Conservation (phyloP, 2,329 filamentous ascomycete genomes). For the Teratosphaeria zuluensis region DNA sequence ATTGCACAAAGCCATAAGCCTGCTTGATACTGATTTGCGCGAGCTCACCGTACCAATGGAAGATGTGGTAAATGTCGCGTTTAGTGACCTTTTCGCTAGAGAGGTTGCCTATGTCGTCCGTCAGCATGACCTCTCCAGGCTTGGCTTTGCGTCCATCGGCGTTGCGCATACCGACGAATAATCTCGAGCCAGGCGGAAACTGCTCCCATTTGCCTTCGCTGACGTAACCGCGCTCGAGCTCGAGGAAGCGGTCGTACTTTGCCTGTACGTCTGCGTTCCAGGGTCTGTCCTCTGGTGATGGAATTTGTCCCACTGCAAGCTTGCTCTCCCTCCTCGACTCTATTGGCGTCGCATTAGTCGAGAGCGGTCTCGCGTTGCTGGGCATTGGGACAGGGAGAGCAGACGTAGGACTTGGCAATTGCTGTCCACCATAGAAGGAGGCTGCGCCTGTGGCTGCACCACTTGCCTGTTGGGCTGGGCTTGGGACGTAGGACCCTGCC, state of each 20-base stretch:
- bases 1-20: constrained; percentile 95
- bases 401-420: background rate
- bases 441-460: constrained; percentile 2
- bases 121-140: constrained; percentile 1
- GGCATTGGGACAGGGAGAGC: constrained; percentile 2
- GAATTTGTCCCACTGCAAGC: constrained; percentile 18
- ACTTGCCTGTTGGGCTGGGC: constrained; percentile 4
- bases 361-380: background rate
- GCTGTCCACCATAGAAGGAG: background rate
- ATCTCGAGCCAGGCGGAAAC: constrained; percentile 65
- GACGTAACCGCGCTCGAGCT: constrained; percentile 65
- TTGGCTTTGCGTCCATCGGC: constrained; percentile 4
- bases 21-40: constrained; percentile 96
- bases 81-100: constrained; percentile 90
- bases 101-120: constrained; percentile 58
- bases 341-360: constrained; percentile 6
- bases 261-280: constrained; percentile 52
- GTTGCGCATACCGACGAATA: constrained; percentile 62
- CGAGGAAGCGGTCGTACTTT: constrained; percentile 62
- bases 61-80: constrained; percentile 83
- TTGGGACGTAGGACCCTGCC: constrained; percentile 12
- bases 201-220: constrained; percentile 72
- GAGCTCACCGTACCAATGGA: constrained; percentile 73
- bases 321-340: constrained; percentile 22
- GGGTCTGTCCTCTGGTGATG: constrained; percentile 38